Evolutionary conservation across 768 basidiomycete species (phyloP).

Genomic region (Tephrocybe rancida): DNA sequence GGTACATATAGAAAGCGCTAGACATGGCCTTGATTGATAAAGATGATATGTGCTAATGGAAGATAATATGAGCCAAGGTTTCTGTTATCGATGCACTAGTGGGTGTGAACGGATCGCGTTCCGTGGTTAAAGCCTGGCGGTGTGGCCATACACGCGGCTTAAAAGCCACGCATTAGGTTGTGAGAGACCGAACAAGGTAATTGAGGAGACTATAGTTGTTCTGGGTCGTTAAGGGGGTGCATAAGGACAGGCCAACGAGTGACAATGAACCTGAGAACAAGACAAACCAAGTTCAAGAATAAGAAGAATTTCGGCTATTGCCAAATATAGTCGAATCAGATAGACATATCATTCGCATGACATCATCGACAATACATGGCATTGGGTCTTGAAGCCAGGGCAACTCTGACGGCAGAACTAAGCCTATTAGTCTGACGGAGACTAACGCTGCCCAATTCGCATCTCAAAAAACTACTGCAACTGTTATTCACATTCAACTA

Average conservation of each 20-base stretch:
- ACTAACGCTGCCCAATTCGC: too few relatives aligned
- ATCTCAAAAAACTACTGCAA: too few relatives aligned
- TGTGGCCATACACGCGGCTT: slow-evolving; percentile 5
- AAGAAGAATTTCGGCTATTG: neutral
- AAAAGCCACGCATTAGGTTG: neutral
- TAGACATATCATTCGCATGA: neutral
- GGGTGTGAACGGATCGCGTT: neutral
- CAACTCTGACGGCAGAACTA: too few relatives aligned
- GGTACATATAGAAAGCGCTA: slow-evolving; percentile 5
- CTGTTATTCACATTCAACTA: too few relatives aligned
- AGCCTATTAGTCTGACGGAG: too few relatives aligned
- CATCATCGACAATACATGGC: neutral
- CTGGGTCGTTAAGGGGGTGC: neutral
- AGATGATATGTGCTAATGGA: neutral
- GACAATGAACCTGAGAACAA: neutral
- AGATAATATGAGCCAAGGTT: neutral
- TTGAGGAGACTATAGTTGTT: neutral
- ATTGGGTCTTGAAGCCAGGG: too few relatives aligned
- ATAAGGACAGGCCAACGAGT: neutral
- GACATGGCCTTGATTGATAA: neutral
- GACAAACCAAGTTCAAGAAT: neutral
- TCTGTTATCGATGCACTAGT: slow-evolving; percentile 6
- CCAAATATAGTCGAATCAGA: neutral
- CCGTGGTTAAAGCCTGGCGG: neutral
- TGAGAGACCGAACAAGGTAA: slow-evolving; percentile 3